Base-by-base conservation (phyloP, 768 basidiomycete species). In the Omphalotus guepiniiformis region DNA sequence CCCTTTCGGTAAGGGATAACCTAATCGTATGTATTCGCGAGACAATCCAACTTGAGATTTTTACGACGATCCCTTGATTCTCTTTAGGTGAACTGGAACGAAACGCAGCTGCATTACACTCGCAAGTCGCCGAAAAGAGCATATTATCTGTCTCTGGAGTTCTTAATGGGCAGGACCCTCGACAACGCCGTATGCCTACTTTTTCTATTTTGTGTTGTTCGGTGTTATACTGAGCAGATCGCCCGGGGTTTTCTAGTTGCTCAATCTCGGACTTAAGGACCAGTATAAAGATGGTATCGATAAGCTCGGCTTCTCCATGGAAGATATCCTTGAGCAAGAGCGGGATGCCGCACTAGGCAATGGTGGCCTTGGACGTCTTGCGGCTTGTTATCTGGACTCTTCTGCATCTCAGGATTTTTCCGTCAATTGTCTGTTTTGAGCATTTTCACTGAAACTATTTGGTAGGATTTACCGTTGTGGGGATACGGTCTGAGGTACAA, bases 371-470 rank as follows among this genome's bases (percentile, higher is more conserved):
- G 95, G 96, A 0, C 88, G 95, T 25, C 80, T 99, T 37, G 96
- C 96, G 1, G 95, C 96, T 1, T 99, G 96, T 70, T 99, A 97
- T 63, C 81, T 96, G 43, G 94, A 97, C 61, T 91, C 88, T n/a
- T 81, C 83, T 19, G 85, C 94, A 3, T 88, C 88, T 7, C 83
- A 91, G 59, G 82, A 48, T 83, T 80, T 55, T 79, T 79, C 37
- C 63, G 80, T 39, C 67, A 77, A 41, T 78, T 13, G 21, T 4
- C 16, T 19, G 25, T 27, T 35, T 41, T 32, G 35, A 19, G 32
- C 39, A 43, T 38, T 23, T 13, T n/a, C n/a, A n/a, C n/a, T n/a
- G n/a, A n/a, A n/a, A n/a, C n/a, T n/a, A n/a, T 23, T 4, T n/a
- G 27, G 16, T 61, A 78, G 59, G 85, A 94, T 64, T 76, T 97